Percentiles rank a stretch among this genome's conserved stretches.
Conservation (phyloP, 2,329 filamentous ascomycete genomes). For the Helicocarpus griseus region DNA sequence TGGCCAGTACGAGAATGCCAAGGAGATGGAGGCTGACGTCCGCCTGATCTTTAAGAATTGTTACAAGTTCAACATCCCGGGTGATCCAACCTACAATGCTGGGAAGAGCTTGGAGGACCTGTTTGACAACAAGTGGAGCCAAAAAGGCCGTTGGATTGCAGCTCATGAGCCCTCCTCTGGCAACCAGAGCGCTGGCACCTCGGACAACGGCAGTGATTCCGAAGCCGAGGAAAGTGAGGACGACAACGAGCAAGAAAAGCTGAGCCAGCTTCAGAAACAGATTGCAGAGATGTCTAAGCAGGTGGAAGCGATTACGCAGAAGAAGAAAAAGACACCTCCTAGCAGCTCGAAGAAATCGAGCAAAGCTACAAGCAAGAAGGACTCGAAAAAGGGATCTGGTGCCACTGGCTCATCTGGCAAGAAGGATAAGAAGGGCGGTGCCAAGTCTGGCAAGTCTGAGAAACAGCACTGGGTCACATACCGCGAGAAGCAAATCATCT, state of each 20-base stretch:
- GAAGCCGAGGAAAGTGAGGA: conserved; percentile 60
- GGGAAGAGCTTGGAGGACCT: conserved; percentile 65
- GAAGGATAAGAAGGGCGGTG: conserved; percentile 44
- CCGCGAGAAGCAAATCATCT: conserved; percentile 85
- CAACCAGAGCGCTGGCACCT: conserved; percentile 54
- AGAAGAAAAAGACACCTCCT: conserved; percentile 51
- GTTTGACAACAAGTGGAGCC: conserved; percentile 65
- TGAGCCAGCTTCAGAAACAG: conserved; percentile 58
- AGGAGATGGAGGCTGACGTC: conserved; percentile 79
- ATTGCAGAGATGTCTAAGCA: conserved; percentile 66
- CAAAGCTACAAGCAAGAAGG: conserved; percentile 38
- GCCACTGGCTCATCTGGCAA: conserved; percentile 38
- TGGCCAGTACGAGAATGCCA: conserved; percentile 69
- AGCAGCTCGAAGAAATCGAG: conserved; percentile 39
- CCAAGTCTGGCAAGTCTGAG: conserved; percentile 31
- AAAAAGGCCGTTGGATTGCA: conserved; percentile 73
- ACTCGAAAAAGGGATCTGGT: conserved; percentile 27
- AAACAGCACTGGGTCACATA: conserved; percentile 60
- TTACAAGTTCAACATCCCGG: conserved; percentile 78
- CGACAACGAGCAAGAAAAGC: conserved; percentile 52
- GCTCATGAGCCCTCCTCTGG: conserved; percentile 60
- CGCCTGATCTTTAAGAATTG: conserved; percentile 81
- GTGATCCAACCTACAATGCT: conserved; percentile 61
- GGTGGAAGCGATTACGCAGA: conserved; percentile 44
- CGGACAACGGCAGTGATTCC: conserved; percentile 62